A percentile compares a stretch with the other conserved stretches of the same genome.
Conservation (phyloP, 1,284 basidiomycete genomes). For the Cystobasidium sp. region DNA sequence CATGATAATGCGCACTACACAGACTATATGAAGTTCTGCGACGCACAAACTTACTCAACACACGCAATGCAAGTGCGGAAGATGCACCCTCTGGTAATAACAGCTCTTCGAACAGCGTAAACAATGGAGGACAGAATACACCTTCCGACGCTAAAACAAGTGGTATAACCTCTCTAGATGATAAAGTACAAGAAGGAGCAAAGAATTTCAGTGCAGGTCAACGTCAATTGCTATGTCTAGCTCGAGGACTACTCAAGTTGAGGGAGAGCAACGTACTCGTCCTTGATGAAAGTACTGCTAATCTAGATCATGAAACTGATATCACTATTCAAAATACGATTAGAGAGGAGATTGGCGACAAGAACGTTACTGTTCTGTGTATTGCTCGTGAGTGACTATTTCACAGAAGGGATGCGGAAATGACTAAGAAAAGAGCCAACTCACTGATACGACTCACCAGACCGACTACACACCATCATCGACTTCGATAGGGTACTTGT, state of each 20-base stretch:
- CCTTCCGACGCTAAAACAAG: constrained; percentile 44
- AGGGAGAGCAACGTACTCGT: constrained; percentile 61
- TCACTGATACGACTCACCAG: constrained; percentile 8
- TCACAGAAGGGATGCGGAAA: not conserved
- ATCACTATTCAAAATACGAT: constrained; percentile 60
- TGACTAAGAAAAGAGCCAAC: too few species aligned
- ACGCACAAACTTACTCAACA: constrained; percentile 54
- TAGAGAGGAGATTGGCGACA: constrained; percentile 56
- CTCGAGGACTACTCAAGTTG: constrained; percentile 63
- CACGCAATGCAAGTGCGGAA: constrained; percentile 18
- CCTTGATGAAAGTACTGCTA: constrained; percentile 59
- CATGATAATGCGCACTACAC: not conserved
- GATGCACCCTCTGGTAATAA: not conserved
- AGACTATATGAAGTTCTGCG: constrained; percentile 63
- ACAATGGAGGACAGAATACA: not conserved
- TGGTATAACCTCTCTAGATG: constrained; percentile 61
- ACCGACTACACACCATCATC: constrained; percentile 60
- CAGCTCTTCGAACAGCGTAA: constrained; percentile 23
- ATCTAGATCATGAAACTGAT: constrained; percentile 59
- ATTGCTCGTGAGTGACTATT: constrained; percentile 55
- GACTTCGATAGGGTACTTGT: constrained; percentile 83
- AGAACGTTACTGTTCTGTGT: constrained; percentile 57
- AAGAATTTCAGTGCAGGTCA: constrained; percentile 61
- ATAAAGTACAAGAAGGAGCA: constrained; percentile 61
- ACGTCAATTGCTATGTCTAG: constrained; percentile 63